Evolutionary conservation across 768 basidiomycete genomes (phyloP), one percentile per base, ranked within the genome.

Genomic region (Termitomyces sp.): DNA sequence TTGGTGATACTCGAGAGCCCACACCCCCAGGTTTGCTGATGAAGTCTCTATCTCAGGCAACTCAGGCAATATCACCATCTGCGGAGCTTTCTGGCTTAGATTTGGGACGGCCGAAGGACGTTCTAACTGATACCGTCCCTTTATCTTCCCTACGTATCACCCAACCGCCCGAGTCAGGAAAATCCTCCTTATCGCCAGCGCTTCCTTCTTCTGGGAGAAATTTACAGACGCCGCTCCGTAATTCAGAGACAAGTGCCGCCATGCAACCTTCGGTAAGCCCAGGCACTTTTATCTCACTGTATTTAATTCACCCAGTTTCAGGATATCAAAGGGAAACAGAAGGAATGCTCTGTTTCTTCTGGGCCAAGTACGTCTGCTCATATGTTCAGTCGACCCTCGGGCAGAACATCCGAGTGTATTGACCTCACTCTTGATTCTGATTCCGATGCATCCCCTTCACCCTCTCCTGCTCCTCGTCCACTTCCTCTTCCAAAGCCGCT

Each of bases 361-460:
- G 14, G 20, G 8, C 45, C 14, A 45, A 45, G 4, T 16, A 44
- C 26, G 13, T 50, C 26, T 48, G 35, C 38, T 36, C 20, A 20
- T 20, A 14, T 33, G 20, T 49, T 13, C 5, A 33, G 32, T 46
- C 24, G 22, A 30, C 44, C 47, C 24, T 52, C 54, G 20, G 14
- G 26, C 14, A 26, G 9, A 46, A 11, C n/a, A n/a, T 11, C 35
- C 24, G 20, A 44, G 6, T 50, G 20, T 40, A 53, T 62, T 14
- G 57, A 62, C 54, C 60, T 61, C 26, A 61, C 60, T 22, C 20
- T 46, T 26, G 52, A 54, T 41, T 56, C 61, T 33, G 61, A 58
- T 32, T 40, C 46, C 1, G 56, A 55, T n/a, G 32, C 28, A n/a
- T 22, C n/a, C n/a, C 1, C 52, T 46, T 32, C 52, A 18, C 36